Evolutionary conservation across 2,329 filamentous ascomycete species (phyloP), one percentile per base, ranked within the genome.

Genomic region (Alternaria burnsii): DNA sequence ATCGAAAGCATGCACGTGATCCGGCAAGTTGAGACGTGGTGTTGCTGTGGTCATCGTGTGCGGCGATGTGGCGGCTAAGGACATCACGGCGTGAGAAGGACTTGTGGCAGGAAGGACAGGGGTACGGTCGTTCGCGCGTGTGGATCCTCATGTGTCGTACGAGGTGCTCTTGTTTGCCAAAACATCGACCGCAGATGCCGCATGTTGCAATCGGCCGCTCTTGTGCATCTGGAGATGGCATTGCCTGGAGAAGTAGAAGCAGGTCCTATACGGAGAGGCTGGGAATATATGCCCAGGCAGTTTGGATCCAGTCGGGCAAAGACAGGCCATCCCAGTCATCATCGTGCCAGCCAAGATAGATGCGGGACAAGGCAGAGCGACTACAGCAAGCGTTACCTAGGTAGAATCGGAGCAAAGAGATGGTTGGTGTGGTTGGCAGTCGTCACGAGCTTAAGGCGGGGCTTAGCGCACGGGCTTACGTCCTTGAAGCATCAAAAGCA

Each of bases 1-100:
- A 76, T 47, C 64, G 58, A 28, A 62, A 56, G 58, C 73, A 76
- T 5, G 73, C 73, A 42, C 73, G 57, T 24, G 57, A 55, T 48
- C 38, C 40, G 18, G 51, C 28, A 14, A 30, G 36, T 16, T 30
- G 40, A 10, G 24, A 4, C 7, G 26, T 24, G 5, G n/a, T 18
- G 28, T 51, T 34, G 16, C 34, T 47, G 18, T 34, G 46, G 20
- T 60, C 55, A 32, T 58, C 48, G 38, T 65, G 62, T 24, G 62
- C 52, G n/a, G 54, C 51, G 11, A 51, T 55, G 26, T 64, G 61
- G 30, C 61, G 61, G n/a, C 32, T 52, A 47, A 58, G 51, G 7
- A 40, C 55, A 26, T 58, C 48, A 30, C 55, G 12, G 48, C 55
- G 42, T 7, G 62, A 58, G 30, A 65, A 67, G 8, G 36, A 46